Evolutionary conservation across 139 green algal species (phyloP).

Genomic region (Coccomyxa sp.): DNA sequence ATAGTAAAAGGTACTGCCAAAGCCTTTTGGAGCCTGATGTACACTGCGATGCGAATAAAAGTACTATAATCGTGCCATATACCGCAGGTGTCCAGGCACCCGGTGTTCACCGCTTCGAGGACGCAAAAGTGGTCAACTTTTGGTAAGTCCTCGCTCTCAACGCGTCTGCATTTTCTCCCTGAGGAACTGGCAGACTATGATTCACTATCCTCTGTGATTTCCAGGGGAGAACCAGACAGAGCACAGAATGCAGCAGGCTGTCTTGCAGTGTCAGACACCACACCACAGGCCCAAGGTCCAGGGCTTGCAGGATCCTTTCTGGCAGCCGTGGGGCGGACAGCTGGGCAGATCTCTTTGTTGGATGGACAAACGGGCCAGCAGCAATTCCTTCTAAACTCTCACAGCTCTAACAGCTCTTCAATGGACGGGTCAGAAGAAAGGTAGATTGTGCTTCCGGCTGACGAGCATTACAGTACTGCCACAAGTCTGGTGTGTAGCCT

Average conservation of each 20-base stretch:
- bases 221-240: not conserved
- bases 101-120: not conserved
- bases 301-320: too few relatives aligned
- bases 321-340: too few relatives aligned
- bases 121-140: not conserved
- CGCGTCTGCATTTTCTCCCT: not conserved
- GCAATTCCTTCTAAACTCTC: too few relatives aligned
- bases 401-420: too few relatives aligned
- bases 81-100: not conserved
- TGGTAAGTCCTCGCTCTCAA: not conserved
- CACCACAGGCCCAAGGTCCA: not conserved
- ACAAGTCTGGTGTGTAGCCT: too few relatives aligned
- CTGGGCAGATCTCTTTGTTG: too few relatives aligned
- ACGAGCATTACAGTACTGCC: too few relatives aligned
- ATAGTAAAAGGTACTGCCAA: not conserved
- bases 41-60: not conserved
- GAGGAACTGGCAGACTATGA: not conserved
- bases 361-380: too few relatives aligned
- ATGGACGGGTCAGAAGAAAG: too few relatives aligned
- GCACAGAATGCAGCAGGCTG: not conserved
- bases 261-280: not conserved
- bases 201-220: not conserved
- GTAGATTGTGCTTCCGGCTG: too few relatives aligned
- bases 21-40: not conserved
- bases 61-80: not conserved